phyloP scores from a whole-genome alignment of 352 stramenopile species.

The Phytophthora ohioensis region DNA sequence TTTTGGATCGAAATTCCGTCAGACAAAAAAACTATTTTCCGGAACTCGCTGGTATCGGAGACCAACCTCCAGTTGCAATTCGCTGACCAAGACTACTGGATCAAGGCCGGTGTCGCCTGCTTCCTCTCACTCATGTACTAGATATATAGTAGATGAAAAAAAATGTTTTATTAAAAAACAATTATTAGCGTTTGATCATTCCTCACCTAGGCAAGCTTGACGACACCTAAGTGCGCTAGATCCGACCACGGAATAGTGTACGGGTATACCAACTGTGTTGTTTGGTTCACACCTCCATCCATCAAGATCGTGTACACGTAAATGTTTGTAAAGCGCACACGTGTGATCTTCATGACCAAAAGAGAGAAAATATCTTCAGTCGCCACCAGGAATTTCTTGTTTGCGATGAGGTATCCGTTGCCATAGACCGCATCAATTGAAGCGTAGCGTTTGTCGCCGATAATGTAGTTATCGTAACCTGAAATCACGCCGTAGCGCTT shows the following conservation, averaged over 20 bases:
- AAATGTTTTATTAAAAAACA: constrained; percentile 4
- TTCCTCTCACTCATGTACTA: constrained; percentile 95
- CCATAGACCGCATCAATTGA: constrained; percentile 49
- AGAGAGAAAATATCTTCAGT: constrained; percentile 43
- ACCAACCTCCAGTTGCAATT: constrained; percentile 93
- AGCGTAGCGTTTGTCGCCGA: constrained; percentile 42
- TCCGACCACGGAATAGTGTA: constrained; percentile 33
- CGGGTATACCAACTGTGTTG: constrained; percentile 39
- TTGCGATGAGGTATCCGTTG: constrained; percentile 46
- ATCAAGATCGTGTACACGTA: constrained; percentile 43
- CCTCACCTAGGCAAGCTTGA: constrained; percentile 28
- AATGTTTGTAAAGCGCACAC: constrained; percentile 36
- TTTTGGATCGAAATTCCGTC: constrained; percentile 97
- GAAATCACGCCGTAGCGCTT: constrained; percentile 47
- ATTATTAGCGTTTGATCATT: neutral
- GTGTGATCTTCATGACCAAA: constrained; percentile 43
- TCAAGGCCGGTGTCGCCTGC: constrained; percentile 95
- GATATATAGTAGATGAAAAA: neutral
- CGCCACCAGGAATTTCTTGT: constrained; percentile 45
- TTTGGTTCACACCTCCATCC: constrained; percentile 42
- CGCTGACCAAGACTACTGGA: constrained; percentile 95
- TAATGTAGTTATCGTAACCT: constrained; percentile 49
- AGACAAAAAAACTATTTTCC: constrained; percentile 77
- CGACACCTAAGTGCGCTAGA: constrained; percentile 28
- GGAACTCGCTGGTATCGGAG: constrained; percentile 93